Conservation (phyloP, 345 rosid species). For the Citrus maxima region DNA sequence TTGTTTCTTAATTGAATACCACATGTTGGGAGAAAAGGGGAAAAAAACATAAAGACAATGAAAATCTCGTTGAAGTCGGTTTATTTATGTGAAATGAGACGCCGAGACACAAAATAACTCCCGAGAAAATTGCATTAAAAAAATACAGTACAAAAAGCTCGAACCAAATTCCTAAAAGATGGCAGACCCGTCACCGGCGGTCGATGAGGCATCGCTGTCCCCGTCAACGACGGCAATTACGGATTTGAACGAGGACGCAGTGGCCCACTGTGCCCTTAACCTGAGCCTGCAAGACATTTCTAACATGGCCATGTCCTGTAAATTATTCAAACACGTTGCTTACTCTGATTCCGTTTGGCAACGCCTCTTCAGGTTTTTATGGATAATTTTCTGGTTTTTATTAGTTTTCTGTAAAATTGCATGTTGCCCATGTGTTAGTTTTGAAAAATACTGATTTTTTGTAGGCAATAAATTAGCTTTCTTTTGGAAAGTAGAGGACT, state of each 20-base stretch:
- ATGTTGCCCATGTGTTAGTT: not conserved
- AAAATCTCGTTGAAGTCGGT: no score
- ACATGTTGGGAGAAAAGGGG: no score
- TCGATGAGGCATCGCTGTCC: not conserved
- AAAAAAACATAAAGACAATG: no score
- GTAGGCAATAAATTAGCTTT: not conserved
- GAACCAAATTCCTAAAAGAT: not conserved
- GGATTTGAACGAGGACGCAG: slow-evolving; percentile 46
- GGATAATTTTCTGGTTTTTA: not conserved
- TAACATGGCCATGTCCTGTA: slow-evolving; percentile 51
- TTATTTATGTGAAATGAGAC: no score
- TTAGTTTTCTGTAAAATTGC: not conserved
- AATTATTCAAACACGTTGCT: slow-evolving; percentile 37
- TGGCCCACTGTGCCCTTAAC: slow-evolving; percentile 47
- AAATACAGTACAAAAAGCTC: no score
- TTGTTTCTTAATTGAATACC: no score
- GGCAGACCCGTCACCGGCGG: slow-evolving; percentile 12
- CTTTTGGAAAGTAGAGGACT: not conserved
- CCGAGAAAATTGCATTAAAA: no score
- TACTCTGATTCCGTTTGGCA: slow-evolving; percentile 56
- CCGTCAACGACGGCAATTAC: slow-evolving; percentile 28
- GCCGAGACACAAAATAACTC: no score
- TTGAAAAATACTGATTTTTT: not conserved
- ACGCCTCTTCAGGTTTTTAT: slow-evolving; percentile 36
- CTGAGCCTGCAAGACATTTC: slow-evolving; percentile 41